Percentiles rank a stretch among this genome's conserved stretches.
phyloP scores from a whole-genome alignment of 805 yeast genomes.

The Ogataea glucozyma region DNA sequence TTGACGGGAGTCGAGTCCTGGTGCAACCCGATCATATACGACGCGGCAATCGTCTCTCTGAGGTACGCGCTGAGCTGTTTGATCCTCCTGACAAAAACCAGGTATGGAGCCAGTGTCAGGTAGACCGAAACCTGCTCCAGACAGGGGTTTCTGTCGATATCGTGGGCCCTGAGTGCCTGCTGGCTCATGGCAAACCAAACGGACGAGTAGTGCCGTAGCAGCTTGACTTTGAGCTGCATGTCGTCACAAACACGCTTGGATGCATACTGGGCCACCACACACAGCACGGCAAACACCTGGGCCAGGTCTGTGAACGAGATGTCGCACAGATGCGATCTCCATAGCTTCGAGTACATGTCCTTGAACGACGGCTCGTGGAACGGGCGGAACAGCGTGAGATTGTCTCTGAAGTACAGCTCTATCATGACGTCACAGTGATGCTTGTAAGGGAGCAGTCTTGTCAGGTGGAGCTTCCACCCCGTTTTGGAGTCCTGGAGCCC shows the following conservation, averaged over 20 bases:
- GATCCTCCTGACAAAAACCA: constrained; percentile 2
- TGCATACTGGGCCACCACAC: constrained; percentile 7
- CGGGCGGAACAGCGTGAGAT: constrained; percentile 6
- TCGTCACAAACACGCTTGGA: constrained; percentile 6
- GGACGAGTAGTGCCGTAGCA: constrained; percentile 1
- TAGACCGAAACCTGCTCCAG: constrained; percentile 14
- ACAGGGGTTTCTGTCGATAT: constrained; percentile 8
- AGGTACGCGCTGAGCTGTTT: constrained; percentile 12
- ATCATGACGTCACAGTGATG: constrained; percentile 14
- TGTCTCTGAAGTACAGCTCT: constrained; percentile 10
- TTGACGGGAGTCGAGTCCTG: constrained; percentile 3
- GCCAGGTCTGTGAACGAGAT: constrained; percentile 12
- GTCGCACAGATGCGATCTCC: constrained; percentile 8
- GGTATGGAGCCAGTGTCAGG: constrained; percentile 13
- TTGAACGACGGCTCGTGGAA: constrained; percentile 16
- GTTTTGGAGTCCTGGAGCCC: not conserved
- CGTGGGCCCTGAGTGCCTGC: constrained; percentile 12
- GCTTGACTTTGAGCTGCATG: constrained; percentile 2
- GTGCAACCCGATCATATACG: constrained; percentile 15
- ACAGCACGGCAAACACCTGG: constrained; percentile 13
- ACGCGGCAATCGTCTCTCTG: constrained; percentile 11
- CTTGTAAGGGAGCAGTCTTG: constrained; percentile 13
- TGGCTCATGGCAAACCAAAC: constrained; percentile 15
- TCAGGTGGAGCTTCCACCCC: constrained; percentile 12
- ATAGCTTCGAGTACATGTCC: constrained; percentile 3